These are phyloP conservation scores for Boletus rex-veris DNA, from an alignment of 768 basidiomycete species.

Conservation along the genomic window DNA sequence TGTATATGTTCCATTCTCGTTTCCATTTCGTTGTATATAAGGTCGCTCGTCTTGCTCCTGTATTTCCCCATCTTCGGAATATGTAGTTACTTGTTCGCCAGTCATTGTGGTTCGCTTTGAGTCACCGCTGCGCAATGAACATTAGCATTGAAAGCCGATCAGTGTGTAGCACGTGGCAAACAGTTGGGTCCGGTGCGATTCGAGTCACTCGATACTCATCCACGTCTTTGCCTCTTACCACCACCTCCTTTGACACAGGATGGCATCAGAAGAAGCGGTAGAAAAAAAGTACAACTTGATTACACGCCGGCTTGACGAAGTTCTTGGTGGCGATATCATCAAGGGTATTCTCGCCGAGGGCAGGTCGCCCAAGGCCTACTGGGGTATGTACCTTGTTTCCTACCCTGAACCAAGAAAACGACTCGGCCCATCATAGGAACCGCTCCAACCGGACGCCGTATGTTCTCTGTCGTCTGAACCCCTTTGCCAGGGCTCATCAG, in stretches of 20 bases:
- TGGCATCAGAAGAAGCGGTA: not conserved
- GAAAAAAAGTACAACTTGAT: constrained; percentile 71
- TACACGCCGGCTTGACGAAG: constrained; percentile 81
- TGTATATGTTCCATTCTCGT: too few relatives aligned
- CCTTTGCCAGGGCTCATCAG: too few relatives aligned
- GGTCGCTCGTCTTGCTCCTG: too few relatives aligned
- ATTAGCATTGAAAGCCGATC: not conserved
- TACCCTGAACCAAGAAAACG: not conserved
- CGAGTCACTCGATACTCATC: too few relatives aligned
- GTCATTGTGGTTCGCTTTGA: too few relatives aligned
- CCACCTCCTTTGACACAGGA: constrained; percentile 7
- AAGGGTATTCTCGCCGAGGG: constrained; percentile 77
- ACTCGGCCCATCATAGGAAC: constrained; percentile 53
- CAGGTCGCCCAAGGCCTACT: constrained; percentile 79
- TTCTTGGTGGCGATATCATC: constrained; percentile 84
- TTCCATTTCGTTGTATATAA: too few relatives aligned
- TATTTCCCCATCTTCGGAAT: too few relatives aligned
- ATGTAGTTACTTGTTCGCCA: too few relatives aligned
- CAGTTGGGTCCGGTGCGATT: too few relatives aligned
- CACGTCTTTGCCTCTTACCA: not conserved
- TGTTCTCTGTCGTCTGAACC: not conserved
- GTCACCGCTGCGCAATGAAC: too few relatives aligned
- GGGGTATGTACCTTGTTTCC: constrained; percentile 55
- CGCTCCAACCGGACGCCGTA: constrained; percentile 79
- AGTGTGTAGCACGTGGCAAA: too few relatives aligned